Evolutionary conservation across 1,284 basidiomycete genomes (phyloP).

Genomic region (Cutaneotrichosporon cyanovorans): DNA sequence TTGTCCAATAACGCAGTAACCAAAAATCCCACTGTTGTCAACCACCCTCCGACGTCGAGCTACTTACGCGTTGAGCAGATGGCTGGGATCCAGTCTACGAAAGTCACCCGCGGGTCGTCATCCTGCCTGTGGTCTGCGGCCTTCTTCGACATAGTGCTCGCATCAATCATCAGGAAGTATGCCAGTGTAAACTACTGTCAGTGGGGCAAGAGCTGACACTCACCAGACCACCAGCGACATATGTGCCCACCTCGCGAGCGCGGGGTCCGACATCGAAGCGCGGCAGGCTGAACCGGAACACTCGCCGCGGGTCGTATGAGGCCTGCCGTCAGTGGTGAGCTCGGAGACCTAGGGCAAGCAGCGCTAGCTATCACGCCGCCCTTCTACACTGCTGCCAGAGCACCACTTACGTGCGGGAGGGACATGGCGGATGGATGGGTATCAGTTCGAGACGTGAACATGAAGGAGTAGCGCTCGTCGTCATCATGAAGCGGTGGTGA

Average conservation of each 20-base stretch:
- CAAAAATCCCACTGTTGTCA: slow-evolving; percentile 65
- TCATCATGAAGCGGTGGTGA: neutral
- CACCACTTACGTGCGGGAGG: slow-evolving; percentile 21
- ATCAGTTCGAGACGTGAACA: no score
- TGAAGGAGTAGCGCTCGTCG: neutral
- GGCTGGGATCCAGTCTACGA: slow-evolving; percentile 93
- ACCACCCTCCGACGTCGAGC: no score
- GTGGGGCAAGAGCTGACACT: slow-evolving; percentile 37
- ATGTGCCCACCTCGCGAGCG: slow-evolving; percentile 72
- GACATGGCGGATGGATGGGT: slow-evolving; percentile 18
- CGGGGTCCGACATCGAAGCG: slow-evolving; percentile 43
- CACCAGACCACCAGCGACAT: slow-evolving; percentile 82
- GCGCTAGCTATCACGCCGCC: neutral
- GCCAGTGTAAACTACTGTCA: slow-evolving; percentile 71
- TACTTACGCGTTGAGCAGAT: slow-evolving; percentile 67
- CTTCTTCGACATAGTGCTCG: slow-evolving; percentile 74
- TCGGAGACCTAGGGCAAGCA: neutral
- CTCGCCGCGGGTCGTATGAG: slow-evolving; percentile 79
- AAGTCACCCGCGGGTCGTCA: slow-evolving; percentile 72
- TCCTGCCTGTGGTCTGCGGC: slow-evolving; percentile 48
- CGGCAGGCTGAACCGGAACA: slow-evolving; percentile 55
- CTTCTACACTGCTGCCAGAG: no score
- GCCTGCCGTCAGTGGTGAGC: slow-evolving; percentile 34
- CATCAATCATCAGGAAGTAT: slow-evolving; percentile 94
- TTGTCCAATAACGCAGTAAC: slow-evolving; percentile 94